Percentiles rank a stretch among this genome's conserved stretches.
These are phyloP conservation scores for Suillus lakei DNA, from an alignment of 768 basidiomycete species.

Conservation along the genomic window DNA sequence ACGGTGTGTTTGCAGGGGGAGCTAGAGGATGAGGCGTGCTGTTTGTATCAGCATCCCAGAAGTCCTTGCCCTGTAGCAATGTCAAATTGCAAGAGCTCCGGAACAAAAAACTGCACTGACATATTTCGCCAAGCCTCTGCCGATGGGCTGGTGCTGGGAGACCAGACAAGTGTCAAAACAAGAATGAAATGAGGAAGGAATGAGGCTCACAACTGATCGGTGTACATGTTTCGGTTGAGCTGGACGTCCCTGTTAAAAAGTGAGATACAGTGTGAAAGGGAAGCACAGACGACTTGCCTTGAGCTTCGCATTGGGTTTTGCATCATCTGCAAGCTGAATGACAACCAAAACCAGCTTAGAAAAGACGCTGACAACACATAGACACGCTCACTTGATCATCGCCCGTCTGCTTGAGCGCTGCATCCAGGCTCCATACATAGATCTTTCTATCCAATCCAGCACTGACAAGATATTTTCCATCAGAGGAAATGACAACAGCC, in stretches of 20 bases:
- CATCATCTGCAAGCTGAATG: background rate
- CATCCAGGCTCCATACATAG: conserved; percentile 79
- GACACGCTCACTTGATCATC: background rate
- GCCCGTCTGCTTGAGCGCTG: background rate
- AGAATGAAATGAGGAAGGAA: too few species aligned
- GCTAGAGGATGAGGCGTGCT: too few species aligned
- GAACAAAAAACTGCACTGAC: background rate
- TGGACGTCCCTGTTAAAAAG: background rate
- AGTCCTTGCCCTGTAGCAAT: background rate
- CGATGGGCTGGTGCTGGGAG: background rate
- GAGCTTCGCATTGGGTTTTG: background rate
- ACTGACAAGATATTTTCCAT: conserved; percentile 80
- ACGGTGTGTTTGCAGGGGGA: background rate
- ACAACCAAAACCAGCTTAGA: background rate
- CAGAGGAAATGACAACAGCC: conserved; percentile 74
- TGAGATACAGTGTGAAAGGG: background rate
- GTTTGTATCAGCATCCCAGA: background rate
- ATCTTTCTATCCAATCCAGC: conserved; percentile 79
- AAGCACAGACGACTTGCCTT: background rate
- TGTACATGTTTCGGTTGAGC: background rate
- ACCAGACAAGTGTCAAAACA: background rate
- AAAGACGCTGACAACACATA: background rate
- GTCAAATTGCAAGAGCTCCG: background rate
- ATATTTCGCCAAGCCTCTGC: background rate
- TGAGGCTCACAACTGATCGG: background rate